Evolutionary conservation across 768 basidiomycete species (phyloP), one percentile per base, ranked within the genome.

Genomic region (Collybiopsis confluens): DNA sequence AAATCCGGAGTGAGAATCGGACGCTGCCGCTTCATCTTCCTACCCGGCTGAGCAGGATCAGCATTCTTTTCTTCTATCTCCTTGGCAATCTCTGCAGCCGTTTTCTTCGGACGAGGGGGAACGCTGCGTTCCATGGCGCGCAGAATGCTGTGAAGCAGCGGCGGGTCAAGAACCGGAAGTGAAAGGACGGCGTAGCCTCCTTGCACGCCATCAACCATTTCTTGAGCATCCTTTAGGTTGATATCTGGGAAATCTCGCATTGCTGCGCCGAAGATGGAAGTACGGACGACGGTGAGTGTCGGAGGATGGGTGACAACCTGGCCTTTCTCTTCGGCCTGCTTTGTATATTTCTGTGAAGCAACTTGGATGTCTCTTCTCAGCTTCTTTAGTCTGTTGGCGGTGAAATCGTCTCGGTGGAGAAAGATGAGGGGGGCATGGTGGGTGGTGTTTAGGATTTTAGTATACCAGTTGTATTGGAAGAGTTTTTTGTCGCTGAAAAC

Each of bases 391-490:
- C 86, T 78, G 37, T 79, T 73, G 2, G 88, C 82, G 26, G 82
- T 73, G 64, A 95, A 88, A 58, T 90, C 85, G 57, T 79, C 75
- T 67, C 92, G 91, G 48, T 83, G 78, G 56, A 96, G 82, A 70
- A 96, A 78, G 58, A 97, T 73, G 65, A 93, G 71, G 28, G 92
- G 85, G 35, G 74, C 67, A 18, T 68, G 61, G 21, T 68, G 61
- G 65, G 79, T 80, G 50, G 75, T 70, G 54, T 80, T 68, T 62
- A 96, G 78, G 58, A 96, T 81, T 61, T 77, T 78, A 54, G 78
- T 74, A 76, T 93, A 93, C 70, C 87, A 85, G 71, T 82, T 78
- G 72, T 85, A 91, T 66, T 92, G 84, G 69, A 82, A 85, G 1
- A 83, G 75, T 68, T 95, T 97, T 66, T 89, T 87, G 64, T 83